Conservation (phyloP, 2,329 filamentous ascomycete genomes). For the Cercospora sp. region DNA sequence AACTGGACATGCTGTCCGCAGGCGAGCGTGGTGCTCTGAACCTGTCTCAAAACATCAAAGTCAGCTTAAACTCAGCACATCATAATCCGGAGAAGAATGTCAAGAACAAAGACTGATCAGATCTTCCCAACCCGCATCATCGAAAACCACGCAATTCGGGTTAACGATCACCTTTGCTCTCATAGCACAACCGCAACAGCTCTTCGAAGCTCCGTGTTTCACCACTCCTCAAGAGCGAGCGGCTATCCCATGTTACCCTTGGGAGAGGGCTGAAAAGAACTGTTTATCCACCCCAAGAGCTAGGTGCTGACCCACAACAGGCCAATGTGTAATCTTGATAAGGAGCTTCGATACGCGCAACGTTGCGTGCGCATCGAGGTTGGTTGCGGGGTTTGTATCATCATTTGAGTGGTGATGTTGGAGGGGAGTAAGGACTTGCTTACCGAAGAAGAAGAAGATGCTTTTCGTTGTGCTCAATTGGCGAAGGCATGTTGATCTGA, state of each 20-base stretch:
- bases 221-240: not conserved
- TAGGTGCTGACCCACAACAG: not conserved
- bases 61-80: not conserved
- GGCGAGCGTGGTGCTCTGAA: not conserved
- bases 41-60: not conserved
- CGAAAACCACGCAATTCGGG: not conserved
- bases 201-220: not conserved
- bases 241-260: not conserved
- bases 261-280: not conserved
- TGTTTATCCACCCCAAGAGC: not conserved
- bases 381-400: not conserved
- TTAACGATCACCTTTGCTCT: not conserved
- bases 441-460: not conserved
- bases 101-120: not conserved
- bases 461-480: no score
- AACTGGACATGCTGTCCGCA: not conserved
- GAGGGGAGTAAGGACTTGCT: not conserved
- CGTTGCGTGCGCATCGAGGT: not conserved
- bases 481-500: no score
- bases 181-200: not conserved
- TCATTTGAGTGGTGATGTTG: not conserved
- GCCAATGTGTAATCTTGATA: not conserved
- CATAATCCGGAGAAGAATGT: not conserved
- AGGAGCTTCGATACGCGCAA: not conserved
- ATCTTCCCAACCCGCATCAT: not conserved